A percentile compares a stretch with the other conserved stretches of the same genome.
These are phyloP conservation scores for Cryomyces minteri DNA, from an alignment of 495 filamentous ascomycete species.

Conservation along the genomic window DNA sequence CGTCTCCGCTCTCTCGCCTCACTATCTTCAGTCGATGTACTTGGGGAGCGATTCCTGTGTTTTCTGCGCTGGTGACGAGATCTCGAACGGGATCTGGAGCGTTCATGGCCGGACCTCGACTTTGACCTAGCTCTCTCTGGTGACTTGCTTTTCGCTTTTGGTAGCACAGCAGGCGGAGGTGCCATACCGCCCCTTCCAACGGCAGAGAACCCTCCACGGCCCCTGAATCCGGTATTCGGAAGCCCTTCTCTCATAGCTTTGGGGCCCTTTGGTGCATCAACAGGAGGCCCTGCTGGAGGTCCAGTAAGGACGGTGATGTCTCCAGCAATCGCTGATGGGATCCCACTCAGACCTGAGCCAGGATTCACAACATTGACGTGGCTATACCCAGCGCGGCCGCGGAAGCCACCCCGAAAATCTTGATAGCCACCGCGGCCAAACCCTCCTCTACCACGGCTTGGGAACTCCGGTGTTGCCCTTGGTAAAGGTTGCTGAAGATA, in stretches of 20 bases:
- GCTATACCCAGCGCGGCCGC: neutral
- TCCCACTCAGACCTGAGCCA: too few species aligned
- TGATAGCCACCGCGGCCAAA: neutral
- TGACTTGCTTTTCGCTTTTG: neutral
- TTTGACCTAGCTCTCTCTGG: neutral
- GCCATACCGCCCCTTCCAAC: neutral
- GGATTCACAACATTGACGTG: too few species aligned
- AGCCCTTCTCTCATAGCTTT: conserved; percentile 82
- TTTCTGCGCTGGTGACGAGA: neutral
- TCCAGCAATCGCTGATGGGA: too few species aligned
- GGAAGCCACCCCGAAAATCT: neutral
- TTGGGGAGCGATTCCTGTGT: conserved; percentile 11
- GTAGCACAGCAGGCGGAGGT: neutral
- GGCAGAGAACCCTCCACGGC: conserved; percentile 16
- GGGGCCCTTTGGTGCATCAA: conserved; percentile 64
- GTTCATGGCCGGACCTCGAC: neutral
- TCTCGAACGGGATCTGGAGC: conserved; percentile 2
- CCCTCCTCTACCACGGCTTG: neutral
- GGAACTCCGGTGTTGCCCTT: neutral
- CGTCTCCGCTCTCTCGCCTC: conserved; percentile 28
- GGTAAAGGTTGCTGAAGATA: neutral
- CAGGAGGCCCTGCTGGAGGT: neutral
- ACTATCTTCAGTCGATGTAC: conserved; percentile 20
- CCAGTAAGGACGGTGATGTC: too few species aligned
- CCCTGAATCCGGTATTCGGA: conserved; percentile 49